Evolutionary conservation across 2,329 filamentous ascomycete species (phyloP).

Genomic region (Aphanocladium album): DNA sequence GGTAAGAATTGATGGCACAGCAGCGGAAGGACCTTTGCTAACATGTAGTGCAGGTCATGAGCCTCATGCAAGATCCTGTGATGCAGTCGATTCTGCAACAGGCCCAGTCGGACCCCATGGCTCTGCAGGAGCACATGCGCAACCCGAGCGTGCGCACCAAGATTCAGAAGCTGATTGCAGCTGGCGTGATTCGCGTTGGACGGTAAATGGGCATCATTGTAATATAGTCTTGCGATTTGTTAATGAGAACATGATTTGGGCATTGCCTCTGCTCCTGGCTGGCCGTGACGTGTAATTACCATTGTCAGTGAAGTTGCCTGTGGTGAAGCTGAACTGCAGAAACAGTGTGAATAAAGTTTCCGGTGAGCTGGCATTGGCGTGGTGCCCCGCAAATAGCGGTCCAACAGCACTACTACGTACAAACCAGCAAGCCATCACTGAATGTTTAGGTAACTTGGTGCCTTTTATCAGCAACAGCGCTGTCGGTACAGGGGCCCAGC

Average conservation of each 20-base stretch:
- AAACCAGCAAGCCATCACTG: too few species aligned
- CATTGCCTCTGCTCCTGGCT: not conserved
- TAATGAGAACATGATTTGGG: constrained; percentile 13
- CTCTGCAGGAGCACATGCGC: constrained; percentile 94
- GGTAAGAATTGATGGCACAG: constrained; percentile 46
- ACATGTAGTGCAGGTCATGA: constrained; percentile 60
- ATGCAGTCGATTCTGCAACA: constrained; percentile 98
- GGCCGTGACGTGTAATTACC: not conserved
- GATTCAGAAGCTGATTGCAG: constrained; percentile 91
- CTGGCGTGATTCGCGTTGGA: constrained; percentile 82
- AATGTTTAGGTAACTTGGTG: too few species aligned
- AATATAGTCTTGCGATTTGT: constrained; percentile 11
- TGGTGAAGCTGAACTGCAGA: not conserved
- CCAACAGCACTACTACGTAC: not conserved
- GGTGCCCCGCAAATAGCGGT: not conserved
- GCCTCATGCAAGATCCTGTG: constrained; percentile 88
- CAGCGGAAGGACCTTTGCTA: constrained; percentile 17
- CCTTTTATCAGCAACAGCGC: too few species aligned
- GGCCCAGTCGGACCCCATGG: constrained; percentile 86
- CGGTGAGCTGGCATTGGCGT: not conserved
- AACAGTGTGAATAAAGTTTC: not conserved
- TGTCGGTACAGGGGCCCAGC: not conserved
- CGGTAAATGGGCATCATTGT: constrained; percentile 11
- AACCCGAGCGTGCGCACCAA: constrained; percentile 81
- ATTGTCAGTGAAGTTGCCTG: not conserved